phyloP scores from a whole-genome alignment of 192 early-diverging fungal species.

The Backusella tuberculispora region DNA sequence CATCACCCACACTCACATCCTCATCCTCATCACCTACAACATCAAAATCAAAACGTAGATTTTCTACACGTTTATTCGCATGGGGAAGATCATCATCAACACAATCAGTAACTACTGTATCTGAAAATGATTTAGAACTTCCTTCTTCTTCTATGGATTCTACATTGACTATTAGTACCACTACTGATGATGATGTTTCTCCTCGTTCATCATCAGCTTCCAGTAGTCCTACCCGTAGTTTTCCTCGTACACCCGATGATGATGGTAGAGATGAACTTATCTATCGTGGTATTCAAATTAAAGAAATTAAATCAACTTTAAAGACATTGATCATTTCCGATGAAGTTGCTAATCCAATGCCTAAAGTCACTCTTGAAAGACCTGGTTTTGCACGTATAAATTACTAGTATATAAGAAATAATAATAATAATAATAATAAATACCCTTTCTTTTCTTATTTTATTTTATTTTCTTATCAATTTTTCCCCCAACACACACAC shows the following conservation, averaged over 20 bases:
- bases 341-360: constrained; percentile 35
- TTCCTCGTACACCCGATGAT: constrained; percentile 8
- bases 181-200: constrained; percentile 2
- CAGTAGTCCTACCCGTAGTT: not conserved
- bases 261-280: constrained; percentile 39
- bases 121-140: not conserved
- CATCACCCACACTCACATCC: too few species aligned
- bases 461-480: not conserved
- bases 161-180: not conserved
- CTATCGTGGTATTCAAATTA: constrained; percentile 44
- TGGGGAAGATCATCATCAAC: constrained; percentile 19
- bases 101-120: not conserved
- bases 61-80: constrained; percentile 12
- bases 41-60: constrained; percentile 2
- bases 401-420: constrained; percentile 18
- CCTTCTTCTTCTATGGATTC: constrained; percentile 2
- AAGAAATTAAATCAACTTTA: constrained; percentile 48
- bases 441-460: not conserved
- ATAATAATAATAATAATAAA: not conserved
- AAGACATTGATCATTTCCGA: constrained; percentile 46
- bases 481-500: too few species aligned
- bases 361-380: constrained; percentile 35
- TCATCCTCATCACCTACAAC: not conserved
- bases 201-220: constrained; percentile 15
- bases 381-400: constrained; percentile 43